A percentile compares a stretch with the other conserved stretches of the same genome.
These are phyloP conservation scores for Salix caprea DNA, from an alignment of 345 rosid species.

Conservation along the genomic window DNA sequence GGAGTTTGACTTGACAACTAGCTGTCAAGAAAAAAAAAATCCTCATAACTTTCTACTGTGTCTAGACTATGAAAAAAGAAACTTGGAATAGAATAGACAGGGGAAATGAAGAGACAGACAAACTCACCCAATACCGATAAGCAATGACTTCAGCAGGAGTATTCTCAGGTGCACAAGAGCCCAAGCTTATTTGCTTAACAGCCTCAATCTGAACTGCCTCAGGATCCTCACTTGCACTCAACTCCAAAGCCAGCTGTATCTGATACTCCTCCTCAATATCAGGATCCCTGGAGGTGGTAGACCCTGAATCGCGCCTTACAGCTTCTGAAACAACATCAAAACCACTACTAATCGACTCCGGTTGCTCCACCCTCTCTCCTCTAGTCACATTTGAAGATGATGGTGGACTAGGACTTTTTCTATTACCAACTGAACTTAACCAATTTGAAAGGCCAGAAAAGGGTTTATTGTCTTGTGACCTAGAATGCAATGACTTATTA, in stretches of 20 bases:
- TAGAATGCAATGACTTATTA: conserved; percentile 27
- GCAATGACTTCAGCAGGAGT: conserved; percentile 92
- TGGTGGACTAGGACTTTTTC: conserved; percentile 53
- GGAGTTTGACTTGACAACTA: neutral
- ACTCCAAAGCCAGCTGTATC: conserved; percentile 81
- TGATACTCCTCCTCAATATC: conserved; percentile 85
- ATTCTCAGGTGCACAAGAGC: conserved; percentile 67
- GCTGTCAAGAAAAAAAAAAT: neutral
- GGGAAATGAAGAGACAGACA: conserved; percentile 15
- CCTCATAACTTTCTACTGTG: neutral
- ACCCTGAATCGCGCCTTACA: conserved; percentile 48
- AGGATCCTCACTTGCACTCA: conserved; percentile 97
- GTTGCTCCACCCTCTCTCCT: conserved; percentile 45
- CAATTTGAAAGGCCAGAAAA: conserved; percentile 71
- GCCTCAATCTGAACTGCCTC: conserved; percentile 98
- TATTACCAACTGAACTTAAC: conserved; percentile 70
- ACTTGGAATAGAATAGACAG: neutral
- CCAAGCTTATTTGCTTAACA: conserved; percentile 88
- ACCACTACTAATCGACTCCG: conserved; percentile 40
- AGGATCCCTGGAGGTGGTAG: conserved; percentile 62
- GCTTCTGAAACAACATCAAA: conserved; percentile 41
- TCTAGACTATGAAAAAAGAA: conserved; percentile 1
- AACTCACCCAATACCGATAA: conserved; percentile 85
- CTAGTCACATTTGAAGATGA: conserved; percentile 50
- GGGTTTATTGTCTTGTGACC: conserved; percentile 58